phyloP scores from a whole-genome alignment of 208 protist genomes.

The Crithidia thermophila region DNA sequence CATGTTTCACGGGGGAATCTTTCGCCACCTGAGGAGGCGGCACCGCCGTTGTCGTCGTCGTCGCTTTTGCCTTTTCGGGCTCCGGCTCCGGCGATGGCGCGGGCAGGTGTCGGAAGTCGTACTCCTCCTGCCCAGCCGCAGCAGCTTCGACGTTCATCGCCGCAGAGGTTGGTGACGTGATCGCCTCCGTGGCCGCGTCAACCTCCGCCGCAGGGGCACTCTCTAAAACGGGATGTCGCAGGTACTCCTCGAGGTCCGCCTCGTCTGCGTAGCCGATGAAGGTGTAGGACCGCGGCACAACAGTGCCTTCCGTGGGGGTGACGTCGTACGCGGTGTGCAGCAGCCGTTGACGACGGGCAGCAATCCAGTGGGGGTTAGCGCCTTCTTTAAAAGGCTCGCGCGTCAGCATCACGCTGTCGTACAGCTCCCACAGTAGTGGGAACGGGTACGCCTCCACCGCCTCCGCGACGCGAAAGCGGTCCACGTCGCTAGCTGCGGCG shows the following conservation, averaged over 20 bases:
- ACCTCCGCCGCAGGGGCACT: neutral
- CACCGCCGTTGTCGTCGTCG: neutral
- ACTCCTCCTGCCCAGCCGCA: constrained; percentile 1
- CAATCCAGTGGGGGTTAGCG: constrained; percentile 6
- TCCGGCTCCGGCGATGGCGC: neutral
- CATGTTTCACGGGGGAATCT: neutral
- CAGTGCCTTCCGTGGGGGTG: neutral
- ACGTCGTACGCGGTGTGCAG: constrained; percentile 9
- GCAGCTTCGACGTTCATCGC: no score
- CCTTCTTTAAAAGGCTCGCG: neutral
- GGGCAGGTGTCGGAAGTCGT: constrained; percentile 9
- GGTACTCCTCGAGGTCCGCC: constrained; percentile 4
- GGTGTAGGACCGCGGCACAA: neutral
- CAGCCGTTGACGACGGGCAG: constrained; percentile 6
- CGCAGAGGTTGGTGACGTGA: neutral
- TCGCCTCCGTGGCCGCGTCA: neutral
- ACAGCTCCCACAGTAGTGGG: constrained; percentile 37
- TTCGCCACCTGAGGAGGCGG: neutral
- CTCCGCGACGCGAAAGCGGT: constrained; percentile 15
- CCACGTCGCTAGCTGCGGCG: neutral
- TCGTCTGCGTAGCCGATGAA: neutral
- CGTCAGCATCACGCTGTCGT: constrained; percentile 22
- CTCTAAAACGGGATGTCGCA: neutral
- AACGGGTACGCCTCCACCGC: constrained; percentile 29
- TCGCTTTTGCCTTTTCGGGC: neutral